Evolutionary conservation across 78 protist genomes (phyloP), one percentile per base, ranked within the genome.

Genomic region (Acrasis kona): DNA sequence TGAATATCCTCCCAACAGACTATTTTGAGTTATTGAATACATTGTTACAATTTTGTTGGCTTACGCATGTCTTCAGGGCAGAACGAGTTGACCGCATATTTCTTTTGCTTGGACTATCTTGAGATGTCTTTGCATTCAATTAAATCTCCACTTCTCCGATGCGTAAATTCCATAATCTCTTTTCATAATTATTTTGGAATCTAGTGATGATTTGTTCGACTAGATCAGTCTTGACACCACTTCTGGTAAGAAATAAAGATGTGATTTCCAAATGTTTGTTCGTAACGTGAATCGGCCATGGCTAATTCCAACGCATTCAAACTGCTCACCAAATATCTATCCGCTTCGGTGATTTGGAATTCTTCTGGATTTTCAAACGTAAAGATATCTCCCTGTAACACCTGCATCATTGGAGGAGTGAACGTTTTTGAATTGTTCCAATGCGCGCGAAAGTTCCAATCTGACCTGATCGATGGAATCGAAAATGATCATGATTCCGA

Each of bases 241-340:
- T 19, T 70, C 77, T 12, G 93, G 90, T 75, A 90, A 70, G 41
- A 95, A 28, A 95, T 64, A 82, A 93, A 93, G 65, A 95, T 84
- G 83, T 76, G 85, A 31, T 50, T 66, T 3, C 42, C 40, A 5
- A 39, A 39, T 28, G 86, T 70, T 34, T 50, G 38, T 28, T 0
- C 32, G 10, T 75, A 28, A 34, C 37, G 9, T 28, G 5, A 5
- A 42, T 83, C 81, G 29, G 37, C 50, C 32, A 38, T 50, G 8
- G 89, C 87, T 41, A 86, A 39, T 86, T 92, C 96, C 6, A 92
- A 39, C 2, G 87, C 88, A 41, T 90, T 81, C 27, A 92, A 42
- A 5, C 89, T 67, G 72, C 85, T 86, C 0, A 78, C 40, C 10
- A 93, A 31, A 3, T 74, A 12, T 5, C 90, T 83, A 75, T 90